Evolutionary conservation across 1,139 yeast species (phyloP), one percentile per base, ranked within the genome.

Genomic region (Candida labiduridarum): DNA sequence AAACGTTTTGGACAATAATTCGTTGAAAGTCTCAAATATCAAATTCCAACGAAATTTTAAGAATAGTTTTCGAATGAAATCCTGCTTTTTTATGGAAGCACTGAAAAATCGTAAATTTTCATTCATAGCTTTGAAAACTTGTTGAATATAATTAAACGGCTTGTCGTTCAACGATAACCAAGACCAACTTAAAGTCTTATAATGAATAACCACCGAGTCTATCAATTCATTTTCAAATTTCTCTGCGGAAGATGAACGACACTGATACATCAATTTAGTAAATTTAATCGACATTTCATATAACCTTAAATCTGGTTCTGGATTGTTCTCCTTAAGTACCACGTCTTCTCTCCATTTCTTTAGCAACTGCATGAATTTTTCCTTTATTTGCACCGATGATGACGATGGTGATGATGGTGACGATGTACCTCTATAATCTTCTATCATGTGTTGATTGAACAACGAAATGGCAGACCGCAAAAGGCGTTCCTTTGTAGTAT

Each of bases 1-100:
- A 11, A 71, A 51, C 1, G 65, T 57, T 1, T 49, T 50, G 5
- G 52, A 35, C 6, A 69, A 51, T 2, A 65, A 51, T 6, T 52
- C 49, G 39, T 55, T 59, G 40, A 71, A 68, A 45, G 71, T 66
- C 7, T 52, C 53, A 46, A 74, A 71, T 1, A 74, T 57, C 44
- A 66, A 56, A 14, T 42, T 50, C 78, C 78, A 74, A 33, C 64
- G 65, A 18, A 72, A 56, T 43, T 62, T 61, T 11, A 50, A 41
- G 16, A 63, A 52, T 27, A 73, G 52, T 1, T 53, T 53, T 6
- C 62, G 56, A 16, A 64, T 51, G 47, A 70, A 68, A 2, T 47
- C 48, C 10, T 50, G 52, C 1, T 61, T 41, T n/a, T 60, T 63
- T 1, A 70, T 71, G 51, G 74, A 62, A 1, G 56, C 55, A 33